These are phyloP conservation scores for Anthostomella pinea DNA, from an alignment of 2,329 filamentous ascomycete species.

Conservation along the genomic window DNA sequence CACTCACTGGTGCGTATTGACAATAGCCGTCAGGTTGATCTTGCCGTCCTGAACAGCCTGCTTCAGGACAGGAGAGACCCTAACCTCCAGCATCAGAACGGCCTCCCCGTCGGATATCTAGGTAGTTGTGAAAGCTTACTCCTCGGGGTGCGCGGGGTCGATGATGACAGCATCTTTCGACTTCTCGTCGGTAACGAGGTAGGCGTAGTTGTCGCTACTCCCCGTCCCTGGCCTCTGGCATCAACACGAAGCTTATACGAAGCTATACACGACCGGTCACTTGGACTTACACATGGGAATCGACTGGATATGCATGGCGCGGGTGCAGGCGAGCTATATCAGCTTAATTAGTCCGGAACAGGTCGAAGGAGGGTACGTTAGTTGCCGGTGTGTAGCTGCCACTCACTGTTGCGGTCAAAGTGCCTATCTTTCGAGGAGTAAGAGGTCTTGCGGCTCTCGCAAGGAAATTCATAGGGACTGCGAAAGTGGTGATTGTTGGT, in stretches of 20 bases:
- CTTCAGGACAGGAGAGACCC: slow-evolving; percentile 64
- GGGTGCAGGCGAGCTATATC: slow-evolving; percentile 34
- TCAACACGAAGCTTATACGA: too few relatives aligned
- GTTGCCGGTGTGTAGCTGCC: background rate
- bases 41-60: slow-evolving; percentile 66
- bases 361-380: slow-evolving; percentile 1
- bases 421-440: slow-evolving; percentile 32
- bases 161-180: slow-evolving; percentile 76
- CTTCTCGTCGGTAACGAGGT: slow-evolving; percentile 75
- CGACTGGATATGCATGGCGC: slow-evolving; percentile 79
- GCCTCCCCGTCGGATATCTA: background rate
- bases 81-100: slow-evolving; percentile 27
- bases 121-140: slow-evolving; percentile 56
- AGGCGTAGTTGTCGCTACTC: slow-evolving; percentile 79
- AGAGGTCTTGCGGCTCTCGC: slow-evolving; percentile 33
- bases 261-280: too few relatives aligned
- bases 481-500: slow-evolving; percentile 1
- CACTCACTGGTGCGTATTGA: slow-evolving; percentile 96
- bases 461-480: slow-evolving; percentile 41
- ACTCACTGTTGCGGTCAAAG: slow-evolving; percentile 31
- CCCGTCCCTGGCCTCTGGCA: slow-evolving; percentile 62
- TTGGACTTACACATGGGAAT: slow-evolving; percentile 90
- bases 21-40: slow-evolving; percentile 82
- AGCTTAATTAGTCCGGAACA: slow-evolving; percentile 7
- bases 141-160: slow-evolving; percentile 74